Evolutionary conservation across 768 basidiomycete species (phyloP), one percentile per base, ranked within the genome.

Genomic region (Suillus subaureus): DNA sequence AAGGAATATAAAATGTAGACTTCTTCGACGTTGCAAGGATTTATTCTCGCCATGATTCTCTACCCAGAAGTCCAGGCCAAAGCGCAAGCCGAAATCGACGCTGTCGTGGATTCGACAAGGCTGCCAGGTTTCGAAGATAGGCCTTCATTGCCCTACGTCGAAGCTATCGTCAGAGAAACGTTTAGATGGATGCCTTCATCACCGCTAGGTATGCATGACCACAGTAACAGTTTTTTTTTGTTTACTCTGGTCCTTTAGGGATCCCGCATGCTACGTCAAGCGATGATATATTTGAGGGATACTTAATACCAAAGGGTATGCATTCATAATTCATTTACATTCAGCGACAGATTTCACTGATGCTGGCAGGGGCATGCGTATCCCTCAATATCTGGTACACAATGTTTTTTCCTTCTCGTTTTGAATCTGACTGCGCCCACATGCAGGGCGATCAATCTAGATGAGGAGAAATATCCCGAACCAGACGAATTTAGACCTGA

Each of bases 291-390:
- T 84, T 83, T 60, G 73, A 78, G 42, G 79, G 80, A 12, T 82
- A 82, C 54, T 71, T 83, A 2, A 89, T 89, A 62, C 87, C 87
- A 7, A 80, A 81, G 64, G 87, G 87, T 67, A n/a, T n/a, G 68
- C 42, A 2, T 12, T 8, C 12, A 60, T 35, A 37, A n/a, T 23
- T 23, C 37, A 18, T 8, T 60, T 3, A 26, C 21, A 28, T 51
- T 35, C 39, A 28, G 15, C 3, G 21, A 60, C 18, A 0, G 35
- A 61, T 28, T 31, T 18, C 28, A 7, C 45, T 18, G 33, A 3
- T 18, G 35, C 31, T 18, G 13, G 11, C 51, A 75, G 74, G 74
- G 26, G 52, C 74, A 18, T 23, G 64, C 45, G 62, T 75, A 12
- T 61, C 73, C 61, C 64, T 66, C 21, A 73, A 75, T 42, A 7